Evolutionary conservation across 768 basidiomycete genomes (phyloP), one percentile per base, ranked within the genome.

Genomic region (Boletus tylopilopsis): DNA sequence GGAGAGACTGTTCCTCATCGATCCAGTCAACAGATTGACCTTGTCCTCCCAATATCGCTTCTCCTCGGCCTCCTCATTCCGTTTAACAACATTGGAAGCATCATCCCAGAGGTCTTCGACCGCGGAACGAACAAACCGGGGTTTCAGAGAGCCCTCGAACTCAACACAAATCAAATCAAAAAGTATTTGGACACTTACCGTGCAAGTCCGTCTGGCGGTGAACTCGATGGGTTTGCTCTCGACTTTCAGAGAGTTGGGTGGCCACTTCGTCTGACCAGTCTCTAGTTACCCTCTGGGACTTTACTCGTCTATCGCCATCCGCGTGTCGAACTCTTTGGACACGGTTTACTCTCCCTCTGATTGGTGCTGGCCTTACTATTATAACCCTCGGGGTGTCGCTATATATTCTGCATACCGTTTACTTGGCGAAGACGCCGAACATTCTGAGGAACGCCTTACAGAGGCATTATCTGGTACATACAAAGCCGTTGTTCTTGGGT

Each of bases 41-140:
- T 99, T 40, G 79, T 96, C 0, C 92, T 95, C 0, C 85, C 93
- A 0, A 69, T 98, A 18, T 85, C 93, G 0, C 81, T 97, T 16
- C 79, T 96, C 15, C 82, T 98, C 10, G 95, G 96, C 13, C 73
- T 96, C 3, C 92, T 94, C 0, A 89, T 99, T 34, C 96, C 96
- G 0, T 97, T 87, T 73, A 96, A 94, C 68, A 97, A 94, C 58
- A 84, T 99, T 10, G 96, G 96, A 0, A 82, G 76, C 5, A 71
- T 96, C 51, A 90, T 99, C 25, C 95, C 96, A 0, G 95, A 98
- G 62, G 70, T 95, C 10, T 97, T 99, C 68, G 80, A 79, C 72
- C 76, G 78, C 41, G 58, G 63, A 11, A 5, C 19, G 11, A 21
- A 49, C 2, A 70, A 73, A 10, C 51, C 63, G 11, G 64, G 67